Evolutionary conservation across 2,329 filamentous ascomycete genomes (phyloP), one percentile per base, ranked within the genome.

Genomic region (Sclerotinia trifoliorum): DNA sequence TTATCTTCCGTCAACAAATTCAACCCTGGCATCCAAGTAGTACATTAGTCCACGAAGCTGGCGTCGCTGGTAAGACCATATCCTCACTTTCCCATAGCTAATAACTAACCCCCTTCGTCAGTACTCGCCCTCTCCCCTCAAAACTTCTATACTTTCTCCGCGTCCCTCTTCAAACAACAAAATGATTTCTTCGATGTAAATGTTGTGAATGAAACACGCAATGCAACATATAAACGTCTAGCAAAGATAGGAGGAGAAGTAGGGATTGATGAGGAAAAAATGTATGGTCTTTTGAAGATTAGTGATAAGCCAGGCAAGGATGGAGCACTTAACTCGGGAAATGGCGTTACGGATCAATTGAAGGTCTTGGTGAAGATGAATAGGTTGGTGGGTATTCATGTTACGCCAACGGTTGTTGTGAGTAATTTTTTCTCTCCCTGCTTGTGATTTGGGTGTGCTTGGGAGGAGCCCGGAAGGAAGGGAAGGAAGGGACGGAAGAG

Each of bases 1-100:
- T 96, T 74, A 86, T 98, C 76, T 92, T 97, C 83, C 90, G 94
- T 62, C 94, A 94, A 78, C 93, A 97, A 78, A 87, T 97, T 75
- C 93, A 97, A 81, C 93, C 93, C 19, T 97, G 94, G 94, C 94
- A 98, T 80, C 94, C 94, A 1, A 93, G 90, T 26, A 93, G 88
- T 52, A 93, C 90, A 8, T 84, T 93, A 15, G 83, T 86, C 67
- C 92, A 94, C 81, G 94, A 98, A 84, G 91, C 93, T 44, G 94
- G 83, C 4, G 85, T 93, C 44, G 94, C 93, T 3, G 92, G 2
- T 67, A 49, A 19, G 54, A 24, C 6, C 13, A 29, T 51, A 5
- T 48, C 39, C 42, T 60, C 1, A 42, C 3, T 26, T 24, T 48
- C 17, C 4, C 35, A 24, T 26, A 29, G 5, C 15, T 5, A 11